Conservation (phyloP, 73 alveolate genomes). For the Blepharisma japonicum region DNA sequence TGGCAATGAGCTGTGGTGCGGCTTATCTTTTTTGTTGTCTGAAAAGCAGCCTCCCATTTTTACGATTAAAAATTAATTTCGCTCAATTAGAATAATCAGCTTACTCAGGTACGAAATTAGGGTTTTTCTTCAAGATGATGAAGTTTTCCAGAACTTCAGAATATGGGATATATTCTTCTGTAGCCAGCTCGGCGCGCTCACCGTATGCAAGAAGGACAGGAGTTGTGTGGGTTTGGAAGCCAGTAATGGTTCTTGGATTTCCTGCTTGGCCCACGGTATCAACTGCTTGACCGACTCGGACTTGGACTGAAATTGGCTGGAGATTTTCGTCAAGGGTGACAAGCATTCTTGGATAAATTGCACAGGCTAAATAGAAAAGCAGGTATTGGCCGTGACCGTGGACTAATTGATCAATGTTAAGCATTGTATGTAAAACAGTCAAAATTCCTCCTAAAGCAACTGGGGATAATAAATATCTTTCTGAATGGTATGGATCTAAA, state of each 20-base stretch:
- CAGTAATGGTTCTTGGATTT: constrained; percentile 92
- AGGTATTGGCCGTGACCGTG: constrained; percentile 82
- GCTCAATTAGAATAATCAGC: no score
- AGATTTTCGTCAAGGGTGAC: constrained; percentile 83
- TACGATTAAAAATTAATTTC: no score
- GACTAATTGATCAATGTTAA: constrained; percentile 68
- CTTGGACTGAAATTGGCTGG: constrained; percentile 76
- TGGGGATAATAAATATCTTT: constrained; percentile 66
- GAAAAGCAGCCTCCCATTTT: no score
- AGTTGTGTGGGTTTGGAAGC: constrained; percentile 93
- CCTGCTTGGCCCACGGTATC: constrained; percentile 76
- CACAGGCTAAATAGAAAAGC: constrained; percentile 83
- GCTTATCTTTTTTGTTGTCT: no score
- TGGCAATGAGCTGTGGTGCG: no score
- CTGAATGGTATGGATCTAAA: constrained; percentile 84
- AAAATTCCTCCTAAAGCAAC: constrained; percentile 81
- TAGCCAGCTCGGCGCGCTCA: constrained; percentile 90
- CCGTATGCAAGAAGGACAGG: constrained; percentile 90
- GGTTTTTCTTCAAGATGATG: constrained; percentile 88
- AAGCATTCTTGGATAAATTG: constrained; percentile 94
- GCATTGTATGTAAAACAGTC: constrained; percentile 63
- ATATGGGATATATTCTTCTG: constrained; percentile 85
- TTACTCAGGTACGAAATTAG: constrained; percentile 68
- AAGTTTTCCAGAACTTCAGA: constrained; percentile 86
- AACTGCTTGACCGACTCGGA: constrained; percentile 95